These are phyloP conservation scores for Diaporthe capsici DNA, from an alignment of 2,329 filamentous ascomycete species.

Conservation along the genomic window DNA sequence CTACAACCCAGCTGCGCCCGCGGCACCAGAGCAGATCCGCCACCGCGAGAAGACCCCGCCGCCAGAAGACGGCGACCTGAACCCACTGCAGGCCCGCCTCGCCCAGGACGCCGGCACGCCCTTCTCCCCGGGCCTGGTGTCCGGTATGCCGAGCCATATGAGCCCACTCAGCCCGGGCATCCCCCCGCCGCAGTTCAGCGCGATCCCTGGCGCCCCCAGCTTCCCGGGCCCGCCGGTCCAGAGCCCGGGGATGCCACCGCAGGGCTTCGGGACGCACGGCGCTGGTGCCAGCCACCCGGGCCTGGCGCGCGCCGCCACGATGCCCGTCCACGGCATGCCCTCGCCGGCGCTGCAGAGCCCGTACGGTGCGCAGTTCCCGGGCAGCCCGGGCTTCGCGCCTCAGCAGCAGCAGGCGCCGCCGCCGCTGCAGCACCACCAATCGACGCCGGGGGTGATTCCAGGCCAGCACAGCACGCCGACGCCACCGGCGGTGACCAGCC, in stretches of 20 bases:
- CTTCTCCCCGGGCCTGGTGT: constrained; percentile 64
- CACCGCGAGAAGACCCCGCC: constrained; percentile 87
- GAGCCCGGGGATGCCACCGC: constrained; percentile 57
- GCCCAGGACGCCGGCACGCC: constrained; percentile 67
- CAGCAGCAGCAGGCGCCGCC: constrained; percentile 51
- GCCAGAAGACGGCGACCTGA: constrained; percentile 74
- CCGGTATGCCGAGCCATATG: constrained; percentile 58
- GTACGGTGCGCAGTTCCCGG: constrained; percentile 60
- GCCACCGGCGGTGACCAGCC: constrained; percentile 51
- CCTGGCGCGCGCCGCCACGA: constrained; percentile 63
- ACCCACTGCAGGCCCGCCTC: constrained; percentile 71
- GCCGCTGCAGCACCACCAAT: constrained; percentile 46
- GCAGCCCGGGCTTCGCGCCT: constrained; percentile 59
- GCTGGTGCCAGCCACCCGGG: constrained; percentile 55
- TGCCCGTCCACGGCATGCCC: constrained; percentile 60
- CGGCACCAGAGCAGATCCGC: constrained; percentile 78
- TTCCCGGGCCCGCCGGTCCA: constrained; percentile 58
- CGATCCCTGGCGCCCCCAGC: constrained; percentile 55
- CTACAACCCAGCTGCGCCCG: constrained; percentile 85
- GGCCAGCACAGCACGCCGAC: constrained; percentile 47
- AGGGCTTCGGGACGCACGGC: constrained; percentile 55
- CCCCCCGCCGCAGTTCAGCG: constrained; percentile 53
- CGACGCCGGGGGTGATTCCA: not conserved
- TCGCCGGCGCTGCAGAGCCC: constrained; percentile 59
- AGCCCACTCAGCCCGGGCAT: constrained; percentile 57